Evolutionary conservation across 2,329 filamentous ascomycete genomes (phyloP), one percentile per base, ranked within the genome.

Genomic region (Colletotrichum australisinense): DNA sequence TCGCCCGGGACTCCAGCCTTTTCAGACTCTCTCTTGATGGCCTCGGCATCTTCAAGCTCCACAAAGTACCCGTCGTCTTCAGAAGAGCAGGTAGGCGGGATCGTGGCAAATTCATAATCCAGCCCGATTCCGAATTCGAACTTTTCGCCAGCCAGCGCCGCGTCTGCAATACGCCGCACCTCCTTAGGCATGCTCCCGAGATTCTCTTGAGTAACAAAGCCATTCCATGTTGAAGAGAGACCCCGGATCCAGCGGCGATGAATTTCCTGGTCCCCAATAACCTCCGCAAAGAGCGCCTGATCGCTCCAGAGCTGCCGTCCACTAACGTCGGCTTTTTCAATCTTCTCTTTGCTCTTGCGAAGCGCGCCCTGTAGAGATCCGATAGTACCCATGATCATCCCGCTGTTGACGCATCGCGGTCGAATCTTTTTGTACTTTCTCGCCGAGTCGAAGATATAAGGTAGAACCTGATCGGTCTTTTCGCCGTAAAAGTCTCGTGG

Each of bases 51-150:
- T 59, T 76, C 73, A 5, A 83, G 76, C 19, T 74, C 55, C 28
- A 83, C 79, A 32, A 84, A 84, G 53, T 70, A 78, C 5, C 81
- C 81, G 65, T 83, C 81, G 52, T 84, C 81, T 60, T 84, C 80
- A 11, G 82, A 78, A 1, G 81, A 83, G 75, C 81, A 82, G 4
- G 80, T 83, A 2, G 81, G 80, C 8, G 79, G 80, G 12, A 81
- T 81, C 1, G 83, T 84, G 58, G 78, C 79, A 65, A 81, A 83
- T 75, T 79, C 80, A 78, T 83, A 83, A 67, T 84, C 83, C 4
- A 84, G 73, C 0, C 83, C 83, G 26, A 84, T 84, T 6, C 82
- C 81, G 24, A 83, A 84, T 57, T 84, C 83, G 58, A 84, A 83
- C 35, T 16, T 57, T 32, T 69, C 56, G 1, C 81, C 81, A 1